phyloP scores from a whole-genome alignment of 768 basidiomycete genomes.

The Lanmaoa rubissima region DNA sequence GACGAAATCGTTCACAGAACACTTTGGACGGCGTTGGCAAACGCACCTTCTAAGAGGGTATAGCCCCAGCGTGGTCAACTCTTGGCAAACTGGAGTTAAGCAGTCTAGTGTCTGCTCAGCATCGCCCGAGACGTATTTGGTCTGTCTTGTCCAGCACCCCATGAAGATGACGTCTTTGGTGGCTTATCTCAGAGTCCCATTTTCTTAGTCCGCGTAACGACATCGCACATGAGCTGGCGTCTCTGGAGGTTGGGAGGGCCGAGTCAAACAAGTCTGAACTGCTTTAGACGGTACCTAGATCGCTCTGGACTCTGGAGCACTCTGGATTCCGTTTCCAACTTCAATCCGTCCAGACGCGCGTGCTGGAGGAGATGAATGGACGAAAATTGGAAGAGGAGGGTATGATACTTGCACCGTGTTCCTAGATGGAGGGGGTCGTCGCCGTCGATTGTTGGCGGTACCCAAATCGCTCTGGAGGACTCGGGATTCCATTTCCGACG shows the following conservation, averaged over 20 bases:
- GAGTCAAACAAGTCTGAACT: neutral
- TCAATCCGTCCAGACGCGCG: neutral
- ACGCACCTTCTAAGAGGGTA: no score
- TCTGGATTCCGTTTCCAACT: neutral
- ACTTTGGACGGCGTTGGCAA: no score
- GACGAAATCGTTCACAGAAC: neutral
- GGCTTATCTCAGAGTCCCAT: neutral
- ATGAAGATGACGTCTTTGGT: no score
- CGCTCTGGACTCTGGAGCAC: neutral
- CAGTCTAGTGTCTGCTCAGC: no score
- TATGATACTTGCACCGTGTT: neutral
- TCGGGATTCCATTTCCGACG: neutral
- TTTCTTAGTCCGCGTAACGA: no score
- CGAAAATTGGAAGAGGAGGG: neutral
- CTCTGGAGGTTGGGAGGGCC: neutral
- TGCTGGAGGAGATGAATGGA: neutral
- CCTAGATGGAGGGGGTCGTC: neutral
- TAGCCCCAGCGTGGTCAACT: neutral
- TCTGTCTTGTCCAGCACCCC: no score
- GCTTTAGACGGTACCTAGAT: neutral
- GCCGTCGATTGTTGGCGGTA: neutral
- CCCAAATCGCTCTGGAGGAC: neutral
- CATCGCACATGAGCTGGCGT: neutral
- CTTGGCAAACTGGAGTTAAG: neutral
- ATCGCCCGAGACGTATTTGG: neutral